A percentile compares a stretch with the other conserved stretches of the same genome.
Evolutionary conservation across 2,329 filamentous ascomycete genomes (phyloP).

Genomic region (Fusarium sp.): DNA sequence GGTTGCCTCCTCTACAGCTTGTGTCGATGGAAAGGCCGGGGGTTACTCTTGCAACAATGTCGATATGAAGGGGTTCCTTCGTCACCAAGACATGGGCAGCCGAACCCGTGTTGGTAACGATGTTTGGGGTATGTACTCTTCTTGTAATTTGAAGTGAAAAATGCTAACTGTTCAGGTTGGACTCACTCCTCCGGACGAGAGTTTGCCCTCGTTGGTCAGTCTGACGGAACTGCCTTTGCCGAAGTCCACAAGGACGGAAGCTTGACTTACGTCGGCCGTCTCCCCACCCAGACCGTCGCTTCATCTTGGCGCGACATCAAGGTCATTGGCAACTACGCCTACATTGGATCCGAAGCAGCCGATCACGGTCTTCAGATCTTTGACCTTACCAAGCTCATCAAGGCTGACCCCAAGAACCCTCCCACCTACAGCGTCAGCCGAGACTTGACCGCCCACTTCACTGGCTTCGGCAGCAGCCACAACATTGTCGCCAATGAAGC

Average conservation of each 20-base stretch:
- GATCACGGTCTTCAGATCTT: conserved; percentile 71
- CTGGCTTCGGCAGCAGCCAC: conserved; percentile 11
- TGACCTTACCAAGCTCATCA: conserved; percentile 66
- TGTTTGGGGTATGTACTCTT: conserved; percentile 4
- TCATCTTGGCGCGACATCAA: conserved; percentile 56
- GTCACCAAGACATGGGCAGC: conserved; percentile 12
- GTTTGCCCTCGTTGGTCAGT: conserved; percentile 10
- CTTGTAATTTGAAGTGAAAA: fast-evolving
- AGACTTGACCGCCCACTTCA: conserved; percentile 2
- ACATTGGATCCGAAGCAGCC: conserved; percentile 56
- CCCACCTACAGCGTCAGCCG: conserved; percentile 4
- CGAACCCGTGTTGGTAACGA: conserved; percentile 8
- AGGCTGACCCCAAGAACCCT: conserved; percentile 10
- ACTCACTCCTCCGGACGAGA: conserved; percentile 11
- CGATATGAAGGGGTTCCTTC: conserved; percentile 3
- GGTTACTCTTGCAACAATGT: conserved; percentile 14
- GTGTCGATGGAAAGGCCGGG: background rate
- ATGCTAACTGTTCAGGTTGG: conserved; percentile 6
- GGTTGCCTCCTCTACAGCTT: conserved; percentile 3
- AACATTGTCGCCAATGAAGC: conserved; percentile 17
- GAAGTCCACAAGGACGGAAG: conserved; percentile 1
- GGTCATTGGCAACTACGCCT: conserved; percentile 50
- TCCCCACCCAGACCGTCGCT: conserved; percentile 54
- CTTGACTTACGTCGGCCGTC: conserved; percentile 41
- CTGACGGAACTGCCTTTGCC: conserved; percentile 10